A percentile compares a stretch with the other conserved stretches of the same genome.
These are phyloP conservation scores for Metrosideros polymorpha DNA, from an alignment of 441 rosid genomes.

Conservation along the genomic window DNA sequence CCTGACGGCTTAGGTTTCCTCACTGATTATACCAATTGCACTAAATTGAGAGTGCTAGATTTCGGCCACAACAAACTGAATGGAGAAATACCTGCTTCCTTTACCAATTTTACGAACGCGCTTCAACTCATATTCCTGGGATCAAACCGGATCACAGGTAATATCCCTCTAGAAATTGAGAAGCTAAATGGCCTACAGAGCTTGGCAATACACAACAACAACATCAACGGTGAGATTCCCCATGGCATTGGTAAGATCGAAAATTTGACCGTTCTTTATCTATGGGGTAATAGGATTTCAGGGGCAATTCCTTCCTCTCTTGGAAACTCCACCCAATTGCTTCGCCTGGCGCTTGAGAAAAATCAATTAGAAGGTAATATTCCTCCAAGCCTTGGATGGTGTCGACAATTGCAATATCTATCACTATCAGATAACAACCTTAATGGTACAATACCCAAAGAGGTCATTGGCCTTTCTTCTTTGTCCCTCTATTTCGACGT, in stretches of 20 bases:
- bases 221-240: conserved; percentile 18
- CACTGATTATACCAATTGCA: not conserved
- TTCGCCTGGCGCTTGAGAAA: not conserved
- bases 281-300: conserved; percentile 8
- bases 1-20: not conserved
- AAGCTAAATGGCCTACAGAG: not conserved
- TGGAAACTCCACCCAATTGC: conserved; percentile 13
- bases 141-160: not conserved
- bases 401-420: conserved; percentile 5
- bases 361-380: conserved; percentile 27
- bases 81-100: not conserved
- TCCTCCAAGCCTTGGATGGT: conserved; percentile 22
- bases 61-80: not conserved
- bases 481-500: conserved; percentile 7
- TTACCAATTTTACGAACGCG: not conserved
- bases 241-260: conserved; percentile 13
- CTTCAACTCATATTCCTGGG: not conserved
- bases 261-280: conserved; percentile 2
- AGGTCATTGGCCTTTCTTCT: conserved; percentile 14
- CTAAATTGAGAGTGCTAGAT: not conserved
- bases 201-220: not conserved
- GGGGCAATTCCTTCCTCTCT: conserved; percentile 31
- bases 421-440: conserved; percentile 14
- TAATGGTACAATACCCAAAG: conserved; percentile 19
- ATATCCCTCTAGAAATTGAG: not conserved